Base-by-base conservation (phyloP, 148 eudicot genomes). In the Chenopodium suecicum region DNA sequence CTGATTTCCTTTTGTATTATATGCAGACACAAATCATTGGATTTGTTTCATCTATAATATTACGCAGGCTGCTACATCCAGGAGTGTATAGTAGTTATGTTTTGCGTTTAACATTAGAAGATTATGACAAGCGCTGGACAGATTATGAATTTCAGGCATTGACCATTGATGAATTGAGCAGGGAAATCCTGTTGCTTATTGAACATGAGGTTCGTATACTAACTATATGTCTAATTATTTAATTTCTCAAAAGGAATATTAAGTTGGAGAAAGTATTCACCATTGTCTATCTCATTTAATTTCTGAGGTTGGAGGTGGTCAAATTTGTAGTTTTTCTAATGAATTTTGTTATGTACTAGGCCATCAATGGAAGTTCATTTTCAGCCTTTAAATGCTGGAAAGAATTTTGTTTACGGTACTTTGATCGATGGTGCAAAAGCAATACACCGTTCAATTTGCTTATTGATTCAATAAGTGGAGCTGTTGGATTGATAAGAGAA, bases 351-450 rank as follows among this genome's bases (percentile, higher is more conserved):
- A 60, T 88, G 76, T 84, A 46, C 69, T 83, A 96, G 99, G 98
- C 90, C 80, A 85, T 87, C 73, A 79, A 88, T 77, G 90, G 89
- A 70, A 89, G 86, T 84, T 87, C 93, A 64, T 81, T 84, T 86
- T 91, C 94, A 34, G 77, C 92, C 70, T 89, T 96, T 62, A 90
- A 90, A 70, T 85, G 93, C 84, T 94, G 99, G 99, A 92, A 87
- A 88, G 88, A 85, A 25, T 90, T 94, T 74, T 86, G 91, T 74
- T 31, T 90, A 54, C 90, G 90, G 50, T 94, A 91, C 86, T 88
- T 86, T 77, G 82, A 88, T 79, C 70, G 72, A 41, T 96, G 99
- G 99, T 87, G 95, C 88, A 88, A 89, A 82, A 81, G 79, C 47
- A 92, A 89, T 89, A 88, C 85, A 70, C 90, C 92, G 50, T 85